Base-by-base conservation (phyloP, 1,284 basidiomycete genomes). In the Ceratobasidium sp. region DNA sequence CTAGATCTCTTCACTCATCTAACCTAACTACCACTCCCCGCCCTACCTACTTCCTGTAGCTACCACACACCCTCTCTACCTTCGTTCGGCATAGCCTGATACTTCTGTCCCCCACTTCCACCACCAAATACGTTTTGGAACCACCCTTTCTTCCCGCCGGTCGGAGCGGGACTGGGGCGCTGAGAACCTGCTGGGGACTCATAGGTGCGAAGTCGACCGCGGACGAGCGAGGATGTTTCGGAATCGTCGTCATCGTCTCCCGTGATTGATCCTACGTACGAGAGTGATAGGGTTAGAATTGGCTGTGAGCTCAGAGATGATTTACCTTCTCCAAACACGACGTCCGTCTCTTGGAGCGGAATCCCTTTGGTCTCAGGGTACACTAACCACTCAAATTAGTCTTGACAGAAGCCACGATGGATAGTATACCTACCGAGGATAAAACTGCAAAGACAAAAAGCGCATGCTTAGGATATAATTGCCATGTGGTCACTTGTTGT, bases 401-500 rank as follows among this genome's bases (percentile, higher is more conserved):
- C 69, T 83, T 13, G 82, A 70, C 61, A 28, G 17, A 78, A 79
- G 75, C 17, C 33, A 9, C 33, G 23, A 28, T 3, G 10, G 15
- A 5, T 7, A 15, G 23, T 26, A 48, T 42, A 85, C 87, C 82
- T 81, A 90, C 91, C 93, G 40, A 96, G 86, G 52, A 96, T 87
- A 83, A 98, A 96, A 81, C 95, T 96, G 83, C 93, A 91, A 17
- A 91, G 90, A 84, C 96, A 97, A 86, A 97, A 97, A 96, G 96
- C 13, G 94, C 96, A 82, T 98, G 96, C 94, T 99, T 96, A 0
- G 95, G 94, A 85, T 99, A 99, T 70, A 99, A 86, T 70, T 94
- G 89, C 97, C 97, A 99, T 46, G 90, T 90, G 81, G 99, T 98
- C 50, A 90, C 85, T 80, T 97, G 95, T 86, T 98, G 96, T 67